phyloP scores from a whole-genome alignment of 2,329 filamentous ascomycete species.

The Fusarium piperis region DNA sequence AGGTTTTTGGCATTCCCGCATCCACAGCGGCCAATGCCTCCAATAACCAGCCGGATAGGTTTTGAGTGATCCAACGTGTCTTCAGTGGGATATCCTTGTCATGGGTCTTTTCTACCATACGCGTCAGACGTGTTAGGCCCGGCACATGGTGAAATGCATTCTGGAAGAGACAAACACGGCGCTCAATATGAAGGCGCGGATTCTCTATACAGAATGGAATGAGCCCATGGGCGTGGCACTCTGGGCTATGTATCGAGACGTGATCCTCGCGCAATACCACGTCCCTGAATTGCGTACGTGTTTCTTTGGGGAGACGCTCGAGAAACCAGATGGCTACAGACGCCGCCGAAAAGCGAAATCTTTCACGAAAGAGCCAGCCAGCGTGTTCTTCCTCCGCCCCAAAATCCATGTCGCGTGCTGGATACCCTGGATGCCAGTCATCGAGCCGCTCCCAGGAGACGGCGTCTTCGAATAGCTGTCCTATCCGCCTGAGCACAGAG shows the following conservation, averaged over 20 bases:
- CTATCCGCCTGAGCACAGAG: not conserved
- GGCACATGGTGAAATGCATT: not conserved
- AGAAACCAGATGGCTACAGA: constrained; percentile 1
- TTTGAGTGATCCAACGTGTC: not conserved
- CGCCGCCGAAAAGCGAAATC: not conserved
- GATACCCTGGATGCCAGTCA: not conserved
- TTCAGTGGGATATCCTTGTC: not conserved
- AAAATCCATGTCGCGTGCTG: not conserved
- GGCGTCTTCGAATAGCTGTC: not conserved
- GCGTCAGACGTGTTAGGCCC: no score
- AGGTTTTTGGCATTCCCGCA: not conserved
- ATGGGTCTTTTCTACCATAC: not conserved
- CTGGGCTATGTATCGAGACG: not conserved
- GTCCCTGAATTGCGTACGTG: not conserved
- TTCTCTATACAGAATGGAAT: constrained; percentile 11
- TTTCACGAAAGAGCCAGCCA: not conserved
- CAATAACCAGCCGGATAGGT: not conserved
- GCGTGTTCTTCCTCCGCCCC: not conserved
- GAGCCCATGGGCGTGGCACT: not conserved
- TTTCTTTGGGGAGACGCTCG: not conserved
- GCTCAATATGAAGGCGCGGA: not conserved
- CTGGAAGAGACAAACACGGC: not conserved
- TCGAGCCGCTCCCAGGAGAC: not conserved
- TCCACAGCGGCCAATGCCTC: not conserved
- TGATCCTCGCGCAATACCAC: not conserved